These are phyloP conservation scores for Zelonia costaricensis DNA, from an alignment of 208 protist species.

Conservation along the genomic window DNA sequence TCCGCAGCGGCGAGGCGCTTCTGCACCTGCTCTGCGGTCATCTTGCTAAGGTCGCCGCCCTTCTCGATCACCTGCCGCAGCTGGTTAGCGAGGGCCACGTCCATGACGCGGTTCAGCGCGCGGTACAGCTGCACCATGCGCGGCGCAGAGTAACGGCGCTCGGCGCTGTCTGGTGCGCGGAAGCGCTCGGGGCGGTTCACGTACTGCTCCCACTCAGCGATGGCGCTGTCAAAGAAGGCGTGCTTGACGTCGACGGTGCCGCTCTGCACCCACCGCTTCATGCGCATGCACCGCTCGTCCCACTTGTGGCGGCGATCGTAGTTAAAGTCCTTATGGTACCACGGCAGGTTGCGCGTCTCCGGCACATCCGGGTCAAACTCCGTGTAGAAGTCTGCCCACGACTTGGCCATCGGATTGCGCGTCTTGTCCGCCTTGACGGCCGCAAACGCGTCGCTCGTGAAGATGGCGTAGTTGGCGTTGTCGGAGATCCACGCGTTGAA, in stretches of 20 bases:
- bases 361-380: slow-evolving; percentile 87
- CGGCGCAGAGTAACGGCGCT: slow-evolving; percentile 79
- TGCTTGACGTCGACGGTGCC: slow-evolving; percentile 83
- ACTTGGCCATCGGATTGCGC: slow-evolving; percentile 82
- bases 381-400: slow-evolving; percentile 86
- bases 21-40: slow-evolving; percentile 54
- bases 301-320: slow-evolving; percentile 91
- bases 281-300: slow-evolving; percentile 92
- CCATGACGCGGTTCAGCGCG: slow-evolving; percentile 81
- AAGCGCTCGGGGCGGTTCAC: slow-evolving; percentile 88
- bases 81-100: slow-evolving; percentile 82
- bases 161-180: slow-evolving; percentile 68
- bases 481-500: slow-evolving; percentile 90
- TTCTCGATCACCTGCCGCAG: slow-evolving; percentile 32
- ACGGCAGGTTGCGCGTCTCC: slow-evolving; percentile 80
- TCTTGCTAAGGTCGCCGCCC: slow-evolving; percentile 33
- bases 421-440: slow-evolving; percentile 76
- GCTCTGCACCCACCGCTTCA: slow-evolving; percentile 92
- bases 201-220: slow-evolving; percentile 92
- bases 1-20: slow-evolving; percentile 48
- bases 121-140: slow-evolving; percentile 91
- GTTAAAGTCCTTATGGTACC: slow-evolving; percentile 90
- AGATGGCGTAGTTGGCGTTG: slow-evolving; percentile 80
- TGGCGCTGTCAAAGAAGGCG: slow-evolving; percentile 82
- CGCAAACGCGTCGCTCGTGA: slow-evolving; percentile 60